Evolutionary conservation across 306 rosid genomes (phyloP), one percentile per base, ranked within the genome.

Genomic region (Senna tora): DNA sequence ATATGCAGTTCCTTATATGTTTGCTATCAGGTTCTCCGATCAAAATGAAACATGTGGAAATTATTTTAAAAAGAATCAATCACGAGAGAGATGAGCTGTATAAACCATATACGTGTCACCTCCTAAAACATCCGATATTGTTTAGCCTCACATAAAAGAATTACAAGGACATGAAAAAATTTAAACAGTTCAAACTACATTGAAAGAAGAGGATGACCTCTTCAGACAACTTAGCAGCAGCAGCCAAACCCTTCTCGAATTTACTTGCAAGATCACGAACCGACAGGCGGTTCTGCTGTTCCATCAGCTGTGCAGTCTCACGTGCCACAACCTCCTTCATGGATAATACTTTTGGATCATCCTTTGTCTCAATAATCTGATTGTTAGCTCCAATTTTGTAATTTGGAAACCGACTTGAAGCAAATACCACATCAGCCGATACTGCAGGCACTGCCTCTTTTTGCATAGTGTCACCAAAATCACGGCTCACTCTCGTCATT

Each of bases 191-290:
- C 0, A 38, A 64, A 33, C 53, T 16, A 14, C 41, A 22, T 20
- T 45, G 36, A 47, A 62, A 43, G 43, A 58, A 59, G 12, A 59
- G 15, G 19, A 21, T 45, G 15, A 92, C 95, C 95, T 92, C 98
- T 90, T 90, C 98, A 33, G 98, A 92, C 53, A 92, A 81, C 86
- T 90, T 92, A 28, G 98, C 96, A 51, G 98, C 96, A 57, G 98
- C 98, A 73, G 98, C 98, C 82, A 92, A 85, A 47, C 96, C 98
- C 85, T 75, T 90, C 88, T 92, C 98, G 41, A 92, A 92, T 84
- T 92, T 92, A 72, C 81, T 84, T 49, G 98, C 88, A 25, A 92
- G 92, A 73, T 92, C 96, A 0, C 98, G 95, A 76, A 92, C 96
- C 0, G 98, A 90, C 53, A 92, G 76, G 60, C 98, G 96, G 9